Conservation (phyloP, 176 grass and related monocot genomes). For the Carex pumila region DNA sequence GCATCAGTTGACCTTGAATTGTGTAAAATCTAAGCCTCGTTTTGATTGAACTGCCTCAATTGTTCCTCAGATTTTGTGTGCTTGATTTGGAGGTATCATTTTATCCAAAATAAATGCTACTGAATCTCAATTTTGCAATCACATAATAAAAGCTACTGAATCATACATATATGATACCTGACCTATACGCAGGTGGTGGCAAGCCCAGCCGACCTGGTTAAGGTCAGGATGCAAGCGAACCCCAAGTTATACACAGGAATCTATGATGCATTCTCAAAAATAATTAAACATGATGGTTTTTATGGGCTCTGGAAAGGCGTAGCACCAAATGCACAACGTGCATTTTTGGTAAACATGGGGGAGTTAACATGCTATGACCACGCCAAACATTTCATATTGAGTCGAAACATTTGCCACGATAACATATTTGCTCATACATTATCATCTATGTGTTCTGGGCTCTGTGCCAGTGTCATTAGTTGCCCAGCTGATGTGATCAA, state of each 20-base stretch:
- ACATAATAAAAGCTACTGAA: neutral
- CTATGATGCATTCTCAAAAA: slow-evolving; percentile 60
- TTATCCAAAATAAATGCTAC: neutral
- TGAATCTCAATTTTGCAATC: neutral
- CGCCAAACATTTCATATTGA: slow-evolving; percentile 61
- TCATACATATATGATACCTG: neutral
- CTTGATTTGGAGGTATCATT: neutral
- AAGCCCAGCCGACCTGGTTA: slow-evolving; percentile 80
- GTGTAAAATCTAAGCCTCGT: neutral
- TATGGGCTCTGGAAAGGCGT: slow-evolving; percentile 59
- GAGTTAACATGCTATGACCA: slow-evolving; percentile 82
- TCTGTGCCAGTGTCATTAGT: slow-evolving; percentile 51
- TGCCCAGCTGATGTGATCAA: slow-evolving; percentile 84
- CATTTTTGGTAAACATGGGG: slow-evolving; percentile 91
- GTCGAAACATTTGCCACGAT: slow-evolving; percentile 47
- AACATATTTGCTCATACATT: slow-evolving; percentile 63
- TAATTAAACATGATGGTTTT: slow-evolving; percentile 40
- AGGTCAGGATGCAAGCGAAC: slow-evolving; percentile 90
- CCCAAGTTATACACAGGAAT: slow-evolving; percentile 43
- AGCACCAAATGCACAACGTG: slow-evolving; percentile 64
- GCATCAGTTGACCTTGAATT: neutral
- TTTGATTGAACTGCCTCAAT: neutral
- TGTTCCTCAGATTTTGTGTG: neutral
- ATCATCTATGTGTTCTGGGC: slow-evolving; percentile 59
- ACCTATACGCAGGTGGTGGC: slow-evolving; percentile 49